Evolutionary conservation across 192 early-diverging fungal genomes (phyloP), one percentile per base, ranked within the genome.

Genomic region (Entophlyctis luteolus): DNA sequence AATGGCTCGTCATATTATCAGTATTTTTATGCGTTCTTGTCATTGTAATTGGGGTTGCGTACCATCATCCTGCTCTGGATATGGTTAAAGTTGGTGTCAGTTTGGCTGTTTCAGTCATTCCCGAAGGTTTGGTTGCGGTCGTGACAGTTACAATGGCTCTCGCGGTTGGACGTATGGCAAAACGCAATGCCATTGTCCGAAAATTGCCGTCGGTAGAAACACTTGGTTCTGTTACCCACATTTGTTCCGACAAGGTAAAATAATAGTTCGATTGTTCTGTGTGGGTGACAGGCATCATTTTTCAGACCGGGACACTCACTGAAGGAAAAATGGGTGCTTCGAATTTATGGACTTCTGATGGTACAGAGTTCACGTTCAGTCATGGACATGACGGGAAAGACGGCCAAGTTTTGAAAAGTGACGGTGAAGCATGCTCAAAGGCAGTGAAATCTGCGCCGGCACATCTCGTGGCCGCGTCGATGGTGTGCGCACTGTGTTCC

Each of bases 101-200:
- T 71, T 77, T 98, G 74, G 96, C 93, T 16, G 94, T 98, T 23
- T 93, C 93, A 18, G 95, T 97, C 42, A 94, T 98, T 75, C 95
- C 96, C 34, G 96, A 98, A 80, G 96, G 96, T 75, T 77, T 98
- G 55, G 93, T 98, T 10, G 95, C 94, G 33, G 96, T 98, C n/a
- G 90, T 90, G 16, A 97, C 95, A 71, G 90, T 98, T 5, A 93
- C 96, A 4, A 96, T 97, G 94, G 95, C 95, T 25, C 68, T 98
- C 6, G 96, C 93, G 65, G 96, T 98, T n/a, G 81, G 87, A 32
- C 83, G 93, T 29, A 97, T 98, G 96, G 93, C 96, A 0, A 70
- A 69, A 31, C 82, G 86, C 42, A 85, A 93, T 67, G 93, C 93
- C 18, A 93, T 98, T 33, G 92, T 98, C 6, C 81, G 94, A 36